Evolutionary conservation across 257 asterid genomes (phyloP), one percentile per base, ranked within the genome.

Genomic region (Solanum stenotomum): DNA sequence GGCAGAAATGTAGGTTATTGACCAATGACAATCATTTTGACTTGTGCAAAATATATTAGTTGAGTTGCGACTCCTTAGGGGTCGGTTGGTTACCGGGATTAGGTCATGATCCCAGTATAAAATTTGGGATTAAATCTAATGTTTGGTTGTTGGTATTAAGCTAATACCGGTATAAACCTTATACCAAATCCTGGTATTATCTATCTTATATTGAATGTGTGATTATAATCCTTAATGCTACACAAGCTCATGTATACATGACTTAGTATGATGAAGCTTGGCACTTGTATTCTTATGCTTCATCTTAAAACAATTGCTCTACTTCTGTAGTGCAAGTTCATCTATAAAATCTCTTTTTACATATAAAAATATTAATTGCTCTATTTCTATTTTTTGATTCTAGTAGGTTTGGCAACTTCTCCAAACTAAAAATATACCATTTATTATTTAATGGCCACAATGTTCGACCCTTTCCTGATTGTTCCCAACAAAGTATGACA

Each of bases 1-100:
- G 90, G 96, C 94, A 77, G 86, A 61, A 86, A 74, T 93, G 99
- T 96, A 92, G 52, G 96, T 91, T 90, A 77, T 88, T 76, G 52
- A 83, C 27, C 78, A 31, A 35, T 85, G 76, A n/a, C 1, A 31
- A 59, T 46, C 16, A 72, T 29, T 71, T 42, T 44, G 68, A 27
- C 22, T 67, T 86, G 46, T 85, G 52, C 35, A 11, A 23, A 15
- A 38, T 40, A 18, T 7, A 15, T 44, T 44, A 15, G 68, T 14
- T 44, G 67, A 34, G 67, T 42, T 70, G 22, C 15, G 27, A 25
- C 86, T 77, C 29, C 40, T 79, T 27, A 44, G 65, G 33, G 85
- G 27, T 33, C 27, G 14, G 23, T 61, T 72, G 79, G 79, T 33
- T 34, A 72, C 25, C 15, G 8, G 44, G 79, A 33, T 33, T 34